These are phyloP conservation scores for Gossypium schwendimanii DNA, from an alignment of 441 rosid genomes.

Conservation along the genomic window DNA sequence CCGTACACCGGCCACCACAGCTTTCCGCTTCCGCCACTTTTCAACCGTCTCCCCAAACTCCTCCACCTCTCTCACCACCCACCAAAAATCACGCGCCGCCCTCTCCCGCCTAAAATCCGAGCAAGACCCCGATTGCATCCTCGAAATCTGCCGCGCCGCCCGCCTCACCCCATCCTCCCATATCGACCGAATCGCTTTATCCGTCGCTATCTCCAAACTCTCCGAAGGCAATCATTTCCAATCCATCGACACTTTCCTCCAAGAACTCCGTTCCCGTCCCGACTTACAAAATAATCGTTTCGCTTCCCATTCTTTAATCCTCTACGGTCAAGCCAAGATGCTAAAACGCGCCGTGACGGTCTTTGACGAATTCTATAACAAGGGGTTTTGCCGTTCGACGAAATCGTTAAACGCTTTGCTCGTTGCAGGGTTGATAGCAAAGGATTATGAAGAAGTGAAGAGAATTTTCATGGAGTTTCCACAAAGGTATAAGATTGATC, in stretches of 20 bases:
- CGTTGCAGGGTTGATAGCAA: constrained; percentile 52
- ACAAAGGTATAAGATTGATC: constrained; percentile 38
- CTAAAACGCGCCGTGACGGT: constrained; percentile 44
- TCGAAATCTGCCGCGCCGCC: constrained; percentile 74
- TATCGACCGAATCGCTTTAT: constrained; percentile 56
- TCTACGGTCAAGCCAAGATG: constrained; percentile 77
- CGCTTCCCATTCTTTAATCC: constrained; percentile 51
- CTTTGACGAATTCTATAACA: constrained; percentile 43
- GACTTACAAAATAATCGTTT: constrained; percentile 57
- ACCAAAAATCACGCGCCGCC: constrained; percentile 53
- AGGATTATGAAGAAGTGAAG: constrained; percentile 47
- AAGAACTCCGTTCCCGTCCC: constrained; percentile 45
- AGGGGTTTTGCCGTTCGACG: constrained; percentile 38
- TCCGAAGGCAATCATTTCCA: constrained; percentile 41
- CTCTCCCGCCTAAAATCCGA: constrained; percentile 63
- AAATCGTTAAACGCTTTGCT: constrained; percentile 54
- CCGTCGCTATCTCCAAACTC: constrained; percentile 56
- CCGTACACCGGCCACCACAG: constrained; percentile 25
- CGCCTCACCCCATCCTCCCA: constrained; percentile 50
- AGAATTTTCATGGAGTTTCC: constrained; percentile 62
- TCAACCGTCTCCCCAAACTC: constrained; percentile 42
- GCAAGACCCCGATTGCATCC: constrained; percentile 52
- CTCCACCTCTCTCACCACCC: constrained; percentile 44
- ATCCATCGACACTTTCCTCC: constrained; percentile 40
- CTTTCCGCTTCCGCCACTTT: constrained; percentile 19